Percentiles rank a stretch among this genome's conserved stretches.
Conservation (phyloP, 2,329 filamentous ascomycete genomes). For the Lachnellula hyalina region DNA sequence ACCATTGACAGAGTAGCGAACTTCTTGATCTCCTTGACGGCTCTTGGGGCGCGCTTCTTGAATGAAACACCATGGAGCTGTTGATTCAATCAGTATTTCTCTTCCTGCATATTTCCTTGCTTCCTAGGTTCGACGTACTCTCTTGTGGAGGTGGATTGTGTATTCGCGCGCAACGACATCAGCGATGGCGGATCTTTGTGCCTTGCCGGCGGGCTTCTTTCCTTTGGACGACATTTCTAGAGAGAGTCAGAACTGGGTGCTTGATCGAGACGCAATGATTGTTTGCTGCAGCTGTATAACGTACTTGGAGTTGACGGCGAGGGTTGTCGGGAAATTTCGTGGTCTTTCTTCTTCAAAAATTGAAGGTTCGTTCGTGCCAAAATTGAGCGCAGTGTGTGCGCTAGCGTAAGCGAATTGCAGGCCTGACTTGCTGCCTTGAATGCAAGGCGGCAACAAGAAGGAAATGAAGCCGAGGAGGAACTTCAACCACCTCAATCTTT, state of each 20-base stretch:
- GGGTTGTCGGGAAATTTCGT: slow-evolving; percentile 9
- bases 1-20: slow-evolving; percentile 97
- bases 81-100: slow-evolving; percentile 43
- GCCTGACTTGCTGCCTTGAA: background rate
- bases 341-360: background rate
- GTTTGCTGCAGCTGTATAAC: background rate
- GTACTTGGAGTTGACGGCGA: slow-evolving; percentile 8
- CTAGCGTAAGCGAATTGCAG: background rate
- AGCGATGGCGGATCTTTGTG: slow-evolving; percentile 85
- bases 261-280: background rate
- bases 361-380: no score
- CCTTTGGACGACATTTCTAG: slow-evolving; percentile 61
- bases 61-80: slow-evolving; percentile 96
- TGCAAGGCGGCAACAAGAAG: background rate
- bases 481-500: background rate
- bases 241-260: slow-evolving; percentile 25
- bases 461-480: slow-evolving; percentile 2
- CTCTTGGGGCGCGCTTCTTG: slow-evolving; percentile 98
- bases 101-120: slow-evolving; percentile 10
- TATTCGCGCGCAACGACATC: slow-evolving; percentile 99
- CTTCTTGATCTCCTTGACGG: slow-evolving; percentile 99
- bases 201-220: slow-evolving; percentile 66
- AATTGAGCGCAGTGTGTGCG: background rate
- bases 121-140: slow-evolving; percentile 59
- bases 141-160: slow-evolving; percentile 99